These are phyloP conservation scores for Collybia nuda DNA, from an alignment of 768 basidiomycete species.

Conservation along the genomic window DNA sequence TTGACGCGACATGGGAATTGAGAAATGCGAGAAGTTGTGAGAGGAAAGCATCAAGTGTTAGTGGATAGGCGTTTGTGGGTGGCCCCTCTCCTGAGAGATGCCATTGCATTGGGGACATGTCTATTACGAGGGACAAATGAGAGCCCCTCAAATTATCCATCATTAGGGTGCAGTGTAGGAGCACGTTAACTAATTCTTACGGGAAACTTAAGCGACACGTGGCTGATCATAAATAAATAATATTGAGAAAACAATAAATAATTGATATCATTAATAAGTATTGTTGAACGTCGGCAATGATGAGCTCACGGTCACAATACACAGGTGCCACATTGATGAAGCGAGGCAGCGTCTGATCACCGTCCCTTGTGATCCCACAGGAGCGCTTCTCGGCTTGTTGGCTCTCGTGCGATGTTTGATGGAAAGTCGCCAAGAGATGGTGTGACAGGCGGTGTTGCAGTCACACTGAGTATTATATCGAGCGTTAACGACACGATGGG, in stretches of 20 bases:
- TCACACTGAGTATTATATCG: not conserved
- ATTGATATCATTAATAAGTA: too few relatives aligned
- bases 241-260: too few relatives aligned
- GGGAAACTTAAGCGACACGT: too few relatives aligned
- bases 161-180: too few relatives aligned
- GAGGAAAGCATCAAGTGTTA: constrained; percentile 73
- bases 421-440: not conserved
- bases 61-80: constrained; percentile 43
- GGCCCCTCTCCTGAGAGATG: constrained; percentile 54
- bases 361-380: not conserved
- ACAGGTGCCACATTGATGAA: not conserved
- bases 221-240: too few relatives aligned
- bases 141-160: constrained; percentile 30
- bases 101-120: constrained; percentile 88
- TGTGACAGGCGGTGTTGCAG: too few relatives aligned
- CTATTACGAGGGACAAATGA: constrained; percentile 82
- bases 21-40: constrained; percentile 87
- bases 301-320: too few relatives aligned
- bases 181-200: too few relatives aligned
- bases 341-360: not conserved
- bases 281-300: too few relatives aligned
- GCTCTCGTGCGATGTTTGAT: too few relatives aligned
- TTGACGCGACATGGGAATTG: constrained; percentile 88
- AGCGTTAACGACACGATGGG: not conserved
- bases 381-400: too few relatives aligned